phyloP scores from a whole-genome alignment of 257 asterid genomes.

The Voacanga thouarsii region DNA sequence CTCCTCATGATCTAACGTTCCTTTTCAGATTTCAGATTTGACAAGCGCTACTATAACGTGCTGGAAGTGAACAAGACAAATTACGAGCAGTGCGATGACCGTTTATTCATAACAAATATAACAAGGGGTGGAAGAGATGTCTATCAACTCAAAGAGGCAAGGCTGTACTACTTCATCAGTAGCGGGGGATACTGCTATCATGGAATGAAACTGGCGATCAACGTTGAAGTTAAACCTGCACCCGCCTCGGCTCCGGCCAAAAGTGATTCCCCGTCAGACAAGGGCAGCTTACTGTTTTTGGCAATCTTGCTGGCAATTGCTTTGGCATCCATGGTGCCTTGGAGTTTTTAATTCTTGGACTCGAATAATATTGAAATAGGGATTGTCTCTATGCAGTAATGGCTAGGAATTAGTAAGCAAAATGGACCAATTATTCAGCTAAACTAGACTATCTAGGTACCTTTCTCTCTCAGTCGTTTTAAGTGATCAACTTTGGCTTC shows the following conservation, averaged over 20 bases:
- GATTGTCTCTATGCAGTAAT: background rate
- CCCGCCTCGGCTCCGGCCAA: conserved; percentile 22
- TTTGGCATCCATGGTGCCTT: background rate
- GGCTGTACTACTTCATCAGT: conserved; percentile 56
- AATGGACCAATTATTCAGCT: background rate
- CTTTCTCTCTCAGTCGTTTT: background rate
- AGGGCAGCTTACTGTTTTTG: background rate
- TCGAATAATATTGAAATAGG: background rate
- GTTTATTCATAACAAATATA: conserved; percentile 36
- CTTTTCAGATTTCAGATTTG: conserved; percentile 43
- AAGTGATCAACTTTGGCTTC: background rate
- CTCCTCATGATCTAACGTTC: background rate
- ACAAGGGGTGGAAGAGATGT: conserved; percentile 68
- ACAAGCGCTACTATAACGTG: conserved; percentile 43
- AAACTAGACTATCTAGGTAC: background rate
- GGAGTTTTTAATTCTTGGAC: background rate
- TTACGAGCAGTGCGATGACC: conserved; percentile 50
- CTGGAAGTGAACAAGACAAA: conserved; percentile 54
- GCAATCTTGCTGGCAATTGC: background rate
- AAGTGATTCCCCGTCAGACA: conserved; percentile 3
- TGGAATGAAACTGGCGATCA: conserved; percentile 52
- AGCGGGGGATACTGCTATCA: conserved; percentile 55
- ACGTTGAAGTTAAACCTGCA: conserved; percentile 26
- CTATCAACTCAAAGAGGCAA: conserved; percentile 35
- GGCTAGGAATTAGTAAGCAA: background rate